Evolutionary conservation across 2,329 filamentous ascomycete species (phyloP).

Genomic region (Monosporascus cannonballus): DNA sequence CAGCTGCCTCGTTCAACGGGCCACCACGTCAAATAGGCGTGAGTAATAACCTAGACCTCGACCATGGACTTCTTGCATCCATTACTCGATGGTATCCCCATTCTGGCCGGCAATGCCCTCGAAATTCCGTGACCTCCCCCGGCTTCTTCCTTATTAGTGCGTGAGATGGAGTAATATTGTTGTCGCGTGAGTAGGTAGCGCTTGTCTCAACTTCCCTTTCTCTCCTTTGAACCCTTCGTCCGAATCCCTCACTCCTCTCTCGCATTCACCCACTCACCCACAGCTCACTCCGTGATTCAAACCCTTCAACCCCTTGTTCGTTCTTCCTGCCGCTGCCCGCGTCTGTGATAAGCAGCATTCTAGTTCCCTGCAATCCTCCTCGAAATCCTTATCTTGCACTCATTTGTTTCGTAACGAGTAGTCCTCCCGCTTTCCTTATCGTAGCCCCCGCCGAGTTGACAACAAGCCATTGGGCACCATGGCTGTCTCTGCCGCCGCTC

Average conservation of each 20-base stretch:
- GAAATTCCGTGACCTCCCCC: not conserved
- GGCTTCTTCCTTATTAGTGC: not conserved
- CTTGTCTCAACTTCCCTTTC: too few relatives aligned
- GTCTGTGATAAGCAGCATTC: not conserved
- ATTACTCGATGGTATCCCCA: slow-evolving; percentile 11
- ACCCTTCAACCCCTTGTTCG: slow-evolving; percentile 3
- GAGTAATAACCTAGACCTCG: too few relatives aligned
- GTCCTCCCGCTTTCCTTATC: slow-evolving; percentile 4
- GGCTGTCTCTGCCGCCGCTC: slow-evolving; percentile 13
- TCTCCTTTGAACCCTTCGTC: not conserved
- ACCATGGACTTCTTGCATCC: not conserved
- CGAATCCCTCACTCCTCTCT: not conserved
- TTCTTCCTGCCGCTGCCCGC: slow-evolving; percentile 1
- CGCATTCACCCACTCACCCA: not conserved
- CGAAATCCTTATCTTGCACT: not conserved
- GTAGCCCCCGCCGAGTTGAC: not conserved
- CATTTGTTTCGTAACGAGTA: not conserved
- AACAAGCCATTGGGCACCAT: slow-evolving; percentile 10
- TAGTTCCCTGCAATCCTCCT: not conserved
- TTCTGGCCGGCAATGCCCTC: not conserved
- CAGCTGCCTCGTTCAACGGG: not conserved
- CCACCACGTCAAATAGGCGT: too few relatives aligned
- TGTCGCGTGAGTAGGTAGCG: not conserved
- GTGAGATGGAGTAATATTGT: not conserved
- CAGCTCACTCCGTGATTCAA: not conserved